Conservation (phyloP, 2,329 filamentous ascomycete genomes). For the Lachnellula willkommii region DNA sequence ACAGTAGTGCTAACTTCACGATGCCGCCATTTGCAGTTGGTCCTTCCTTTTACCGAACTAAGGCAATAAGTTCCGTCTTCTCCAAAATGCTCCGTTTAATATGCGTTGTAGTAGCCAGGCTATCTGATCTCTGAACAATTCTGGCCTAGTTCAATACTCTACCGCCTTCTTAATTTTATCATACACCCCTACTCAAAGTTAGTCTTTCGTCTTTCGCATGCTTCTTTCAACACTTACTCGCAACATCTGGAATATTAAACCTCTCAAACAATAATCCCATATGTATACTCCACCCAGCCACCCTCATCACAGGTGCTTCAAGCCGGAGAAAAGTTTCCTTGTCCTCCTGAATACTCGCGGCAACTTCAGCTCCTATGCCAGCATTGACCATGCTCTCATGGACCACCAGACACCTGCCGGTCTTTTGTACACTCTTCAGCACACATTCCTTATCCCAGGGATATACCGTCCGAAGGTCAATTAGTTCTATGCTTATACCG, state of each 20-base stretch:
- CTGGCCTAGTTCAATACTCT: slow-evolving; percentile 21
- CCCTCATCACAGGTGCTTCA: slow-evolving; percentile 64
- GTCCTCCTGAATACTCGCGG: slow-evolving; percentile 63
- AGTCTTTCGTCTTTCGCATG: slow-evolving; percentile 7
- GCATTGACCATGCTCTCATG: slow-evolving; percentile 73
- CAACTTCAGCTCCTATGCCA: slow-evolving; percentile 66
- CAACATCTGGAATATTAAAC: slow-evolving; percentile 64
- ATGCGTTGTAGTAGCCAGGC: too few species aligned
- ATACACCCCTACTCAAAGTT: slow-evolving; percentile 28
- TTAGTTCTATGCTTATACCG: slow-evolving; percentile 61
- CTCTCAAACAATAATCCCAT: slow-evolving; percentile 60
- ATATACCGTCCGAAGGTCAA: slow-evolving; percentile 67
- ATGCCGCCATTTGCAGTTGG: too few species aligned
- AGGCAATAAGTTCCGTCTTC: too few species aligned
- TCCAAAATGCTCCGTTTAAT: too few species aligned
- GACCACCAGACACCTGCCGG: slow-evolving; percentile 63
- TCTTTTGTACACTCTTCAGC: slow-evolving; percentile 63
- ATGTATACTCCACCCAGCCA: slow-evolving; percentile 66
- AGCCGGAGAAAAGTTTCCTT: slow-evolving; percentile 58
- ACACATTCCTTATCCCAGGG: slow-evolving; percentile 67
- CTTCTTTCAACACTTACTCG: slow-evolving; percentile 46
- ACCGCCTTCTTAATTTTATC: slow-evolving; percentile 31
- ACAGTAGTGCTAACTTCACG: too few species aligned
- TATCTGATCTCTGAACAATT: too few species aligned
- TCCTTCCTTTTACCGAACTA: too few species aligned